Evolutionary conservation across 2,329 filamentous ascomycete genomes (phyloP).

Genomic region (Xylaria digitata): DNA sequence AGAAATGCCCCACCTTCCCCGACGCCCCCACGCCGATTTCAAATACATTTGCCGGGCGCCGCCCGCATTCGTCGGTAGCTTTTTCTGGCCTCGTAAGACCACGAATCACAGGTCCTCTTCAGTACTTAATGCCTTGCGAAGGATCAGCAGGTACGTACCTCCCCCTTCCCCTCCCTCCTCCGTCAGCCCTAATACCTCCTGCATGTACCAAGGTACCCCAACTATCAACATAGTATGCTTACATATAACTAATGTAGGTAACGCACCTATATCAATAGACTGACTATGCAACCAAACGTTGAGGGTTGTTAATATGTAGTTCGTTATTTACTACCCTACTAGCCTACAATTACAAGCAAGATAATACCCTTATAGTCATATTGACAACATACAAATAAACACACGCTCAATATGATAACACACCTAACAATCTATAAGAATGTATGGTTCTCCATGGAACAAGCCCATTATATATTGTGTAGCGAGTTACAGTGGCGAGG

Average conservation of each 20-base stretch:
- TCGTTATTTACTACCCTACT: not conserved
- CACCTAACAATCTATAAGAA: not conserved
- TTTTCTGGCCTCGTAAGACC: not conserved
- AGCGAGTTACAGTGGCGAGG: too few species aligned
- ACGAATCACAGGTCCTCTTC: slow-evolving; percentile 14
- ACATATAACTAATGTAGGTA: too few species aligned
- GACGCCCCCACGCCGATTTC: slow-evolving; percentile 38
- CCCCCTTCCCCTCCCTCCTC: not conserved
- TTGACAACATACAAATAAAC: not conserved
- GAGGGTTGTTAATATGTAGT: too few species aligned
- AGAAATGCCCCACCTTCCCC: slow-evolving; percentile 31
- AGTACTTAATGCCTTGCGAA: not conserved
- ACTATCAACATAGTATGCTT: too few species aligned
- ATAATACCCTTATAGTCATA: not conserved
- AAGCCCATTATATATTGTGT: too few species aligned
- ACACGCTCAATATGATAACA: not conserved
- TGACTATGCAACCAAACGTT: too few species aligned
- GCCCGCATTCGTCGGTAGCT: slow-evolving; percentile 27
- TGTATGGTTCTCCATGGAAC: too few species aligned
- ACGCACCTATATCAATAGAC: too few species aligned
- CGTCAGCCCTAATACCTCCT: too few species aligned
- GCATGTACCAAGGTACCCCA: too few species aligned
- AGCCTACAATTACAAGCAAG: not conserved
- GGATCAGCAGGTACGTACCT: not conserved
- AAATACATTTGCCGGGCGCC: slow-evolving; percentile 31